Evolutionary conservation across 2,329 filamentous ascomycete species (phyloP).

Genomic region (Huntiella moniliformis): DNA sequence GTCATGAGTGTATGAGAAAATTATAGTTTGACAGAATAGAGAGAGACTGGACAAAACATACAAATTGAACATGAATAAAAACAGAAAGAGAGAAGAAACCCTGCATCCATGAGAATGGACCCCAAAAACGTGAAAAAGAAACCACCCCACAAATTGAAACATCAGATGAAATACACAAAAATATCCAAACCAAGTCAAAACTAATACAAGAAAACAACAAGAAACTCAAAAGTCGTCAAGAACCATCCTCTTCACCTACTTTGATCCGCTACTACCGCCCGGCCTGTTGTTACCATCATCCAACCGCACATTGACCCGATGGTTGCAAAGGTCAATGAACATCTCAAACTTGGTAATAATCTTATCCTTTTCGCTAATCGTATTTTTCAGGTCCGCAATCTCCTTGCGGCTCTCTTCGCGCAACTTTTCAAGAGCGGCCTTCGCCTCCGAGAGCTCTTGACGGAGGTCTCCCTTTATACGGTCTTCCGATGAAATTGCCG

Average conservation of each 20-base stretch:
- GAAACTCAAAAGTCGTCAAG: not conserved
- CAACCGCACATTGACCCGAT: slow-evolving; percentile 43
- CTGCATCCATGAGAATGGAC: not conserved
- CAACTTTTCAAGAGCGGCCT: slow-evolving; percentile 36
- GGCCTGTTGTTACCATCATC: slow-evolving; percentile 15
- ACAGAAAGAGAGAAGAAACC: not conserved
- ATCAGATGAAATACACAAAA: too few relatives aligned
- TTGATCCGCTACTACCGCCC: slow-evolving; percentile 9
- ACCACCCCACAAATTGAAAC: not conserved
- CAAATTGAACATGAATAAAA: not conserved
- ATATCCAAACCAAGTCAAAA: too few relatives aligned
- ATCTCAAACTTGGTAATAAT: slow-evolving; percentile 46
- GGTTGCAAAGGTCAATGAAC: slow-evolving; percentile 52
- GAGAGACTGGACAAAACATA: not conserved
- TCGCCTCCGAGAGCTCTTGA: slow-evolving; percentile 38
- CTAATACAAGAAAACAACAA: not conserved
- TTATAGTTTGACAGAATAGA: not conserved
- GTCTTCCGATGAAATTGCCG: slow-evolving; percentile 42
- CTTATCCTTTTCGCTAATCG: slow-evolving; percentile 43
- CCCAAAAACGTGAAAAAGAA: not conserved
- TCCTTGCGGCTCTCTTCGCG: slow-evolving; percentile 38
- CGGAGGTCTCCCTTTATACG: slow-evolving; percentile 43
- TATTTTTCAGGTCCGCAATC: slow-evolving; percentile 36
- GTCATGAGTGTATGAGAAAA: not conserved
- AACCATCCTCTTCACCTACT: not conserved